These are phyloP conservation scores for Panicum hallii DNA, from an alignment of 202 grass and related monocot species.

Conservation along the genomic window DNA sequence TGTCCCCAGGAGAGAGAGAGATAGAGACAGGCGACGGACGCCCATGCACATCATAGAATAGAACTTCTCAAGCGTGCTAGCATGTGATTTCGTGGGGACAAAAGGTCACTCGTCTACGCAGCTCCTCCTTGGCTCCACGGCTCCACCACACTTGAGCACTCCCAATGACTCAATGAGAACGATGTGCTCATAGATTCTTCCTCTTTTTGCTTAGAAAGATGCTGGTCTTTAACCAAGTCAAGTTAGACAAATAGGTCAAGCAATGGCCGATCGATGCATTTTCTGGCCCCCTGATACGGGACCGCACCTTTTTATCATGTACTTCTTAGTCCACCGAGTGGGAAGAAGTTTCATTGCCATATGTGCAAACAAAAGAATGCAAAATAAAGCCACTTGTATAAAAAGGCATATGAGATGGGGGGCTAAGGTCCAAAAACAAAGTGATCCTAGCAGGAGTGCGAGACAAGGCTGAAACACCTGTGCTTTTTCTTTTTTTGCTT, in stretches of 20 bases:
- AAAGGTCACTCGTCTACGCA: background rate
- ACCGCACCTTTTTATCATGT: background rate
- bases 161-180: background rate
- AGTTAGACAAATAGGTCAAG: background rate
- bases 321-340: background rate
- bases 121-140: conserved; percentile 2
- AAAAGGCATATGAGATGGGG: background rate
- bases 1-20: background rate
- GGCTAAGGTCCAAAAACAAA: background rate
- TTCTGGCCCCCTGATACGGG: background rate
- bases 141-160: background rate
- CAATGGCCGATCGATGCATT: background rate
- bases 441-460: background rate
- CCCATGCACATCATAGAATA: background rate
- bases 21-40: background rate
- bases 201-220: background rate
- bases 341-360: background rate
- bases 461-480: background rate
- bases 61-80: background rate
- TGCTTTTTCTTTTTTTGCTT: background rate
- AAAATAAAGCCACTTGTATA: background rate
- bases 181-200: background rate
- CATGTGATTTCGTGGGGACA: conserved; percentile 1
- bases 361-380: background rate
- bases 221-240: background rate